phyloP scores from a whole-genome alignment of 805 yeast genomes.

The Ascoidea asiatica region DNA sequence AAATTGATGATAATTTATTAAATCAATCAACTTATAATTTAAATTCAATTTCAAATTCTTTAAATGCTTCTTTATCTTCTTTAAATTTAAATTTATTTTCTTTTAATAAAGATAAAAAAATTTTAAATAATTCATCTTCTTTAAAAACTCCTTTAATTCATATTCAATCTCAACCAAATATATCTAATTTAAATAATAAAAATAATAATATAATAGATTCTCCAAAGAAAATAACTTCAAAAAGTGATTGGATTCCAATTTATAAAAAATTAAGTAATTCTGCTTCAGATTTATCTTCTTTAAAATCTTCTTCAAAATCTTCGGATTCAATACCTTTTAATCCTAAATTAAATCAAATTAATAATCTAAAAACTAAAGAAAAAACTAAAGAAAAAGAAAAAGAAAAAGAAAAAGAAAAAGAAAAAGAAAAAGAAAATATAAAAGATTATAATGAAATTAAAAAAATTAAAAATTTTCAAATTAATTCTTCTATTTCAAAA shows the following conservation, averaged over 20 bases:
- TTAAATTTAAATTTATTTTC: slow-evolving; percentile 1
- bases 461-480: slow-evolving; percentile 1
- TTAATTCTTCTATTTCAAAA: too few relatives aligned
- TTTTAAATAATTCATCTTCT: too few relatives aligned
- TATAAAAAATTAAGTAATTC: slow-evolving; percentile 11
- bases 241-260: slow-evolving; percentile 34
- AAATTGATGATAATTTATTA: slow-evolving; percentile 19
- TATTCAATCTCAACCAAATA: too few relatives aligned
- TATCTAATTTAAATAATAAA: slow-evolving; percentile 9
- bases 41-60: slow-evolving; percentile 8
- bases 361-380: slow-evolving; percentile 7
- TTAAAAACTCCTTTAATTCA: too few relatives aligned
- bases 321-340: neutral
- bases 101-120: too few relatives aligned
- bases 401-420: slow-evolving; percentile 2
- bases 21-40: slow-evolving; percentile 8
- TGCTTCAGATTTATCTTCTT: too few relatives aligned
- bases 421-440: slow-evolving; percentile 7
- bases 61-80: neutral
- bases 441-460: slow-evolving; percentile 3
- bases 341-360: slow-evolving; percentile 3
- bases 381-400: slow-evolving; percentile 13
- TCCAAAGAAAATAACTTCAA: slow-evolving; percentile 25
- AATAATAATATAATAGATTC: neutral
- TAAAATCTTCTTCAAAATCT: too few relatives aligned